Evolutionary conservation across 495 filamentous ascomycete species (phyloP).

Genomic region (Hyphodiscus hymeniophilus): DNA sequence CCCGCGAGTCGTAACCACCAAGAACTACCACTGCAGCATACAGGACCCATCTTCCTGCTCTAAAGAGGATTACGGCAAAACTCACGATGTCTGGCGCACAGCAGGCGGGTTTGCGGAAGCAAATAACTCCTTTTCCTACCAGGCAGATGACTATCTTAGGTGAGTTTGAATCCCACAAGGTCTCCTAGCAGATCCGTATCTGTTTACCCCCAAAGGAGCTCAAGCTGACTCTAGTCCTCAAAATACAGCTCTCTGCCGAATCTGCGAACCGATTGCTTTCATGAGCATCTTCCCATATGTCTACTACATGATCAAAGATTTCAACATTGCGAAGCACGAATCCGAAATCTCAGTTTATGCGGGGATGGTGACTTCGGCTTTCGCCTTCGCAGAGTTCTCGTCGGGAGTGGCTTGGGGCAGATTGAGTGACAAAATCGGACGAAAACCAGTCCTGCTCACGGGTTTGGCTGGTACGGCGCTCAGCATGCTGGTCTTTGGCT

Average conservation of each 20-base stretch:
- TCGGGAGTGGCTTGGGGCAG: constrained; percentile 88
- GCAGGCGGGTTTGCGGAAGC: constrained; percentile 15
- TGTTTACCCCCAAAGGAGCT: not conserved
- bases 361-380: constrained; percentile 93
- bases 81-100: constrained; percentile 15
- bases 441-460: constrained; percentile 85
- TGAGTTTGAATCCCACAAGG: constrained; percentile 29
- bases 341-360: constrained; percentile 85
- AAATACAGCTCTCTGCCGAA: constrained; percentile 71
- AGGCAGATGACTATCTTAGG: constrained; percentile 68
- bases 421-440: constrained; percentile 83
- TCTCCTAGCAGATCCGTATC: not conserved
- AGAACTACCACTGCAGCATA: not conserved
- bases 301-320: constrained; percentile 94
- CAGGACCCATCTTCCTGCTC: not conserved
- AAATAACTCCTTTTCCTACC: constrained; percentile 34
- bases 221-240: not conserved
- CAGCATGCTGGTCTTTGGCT: constrained; percentile 91
- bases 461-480: constrained; percentile 83
- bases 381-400: constrained; percentile 91
- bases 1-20: not conserved
- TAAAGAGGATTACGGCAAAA: not conserved
- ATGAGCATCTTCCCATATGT: constrained; percentile 99
- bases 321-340: constrained; percentile 57
- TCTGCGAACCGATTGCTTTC: constrained; percentile 98